Base-by-base conservation (phyloP, 2,329 filamentous ascomycete species). In the Cercospora sp. region DNA sequence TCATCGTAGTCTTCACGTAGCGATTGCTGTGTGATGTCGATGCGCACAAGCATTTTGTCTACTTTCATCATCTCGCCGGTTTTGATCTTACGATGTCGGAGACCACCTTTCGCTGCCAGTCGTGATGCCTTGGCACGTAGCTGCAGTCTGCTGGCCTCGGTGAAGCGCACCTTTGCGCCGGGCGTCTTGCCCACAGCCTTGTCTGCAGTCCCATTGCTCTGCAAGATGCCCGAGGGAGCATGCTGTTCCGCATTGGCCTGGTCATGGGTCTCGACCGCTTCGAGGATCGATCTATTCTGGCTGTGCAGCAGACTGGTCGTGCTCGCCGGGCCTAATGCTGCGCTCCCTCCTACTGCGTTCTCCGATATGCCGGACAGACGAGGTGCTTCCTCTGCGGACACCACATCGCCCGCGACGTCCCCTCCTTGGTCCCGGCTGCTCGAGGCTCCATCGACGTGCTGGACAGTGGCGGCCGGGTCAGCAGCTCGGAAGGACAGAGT, bases 1-100 rank as follows among this genome's bases (percentile, higher is more conserved):
- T 91, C 89, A 64, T 87, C 85, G 71, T 87, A 90, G 66, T 90
- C 87, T 6, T 85, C 82, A 0, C 87, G 84, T 3, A 84, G 67
- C n/a, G 79, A 80, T 70, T 84, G 82, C 48, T 81, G 73, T 48
- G 82, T 81, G 65, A 78, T 74, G 72, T 89, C 89, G 26, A 89
- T 83, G 23, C 87, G 83, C 20, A 90, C 85, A 23, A 91, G 83
- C 89, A 91, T 91, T 68, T 85, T 87, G 74, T 90, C 88, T 78
- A 89, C 88, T 77, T 90, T 90, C 66, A 90, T 80, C 62, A 90
- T 86, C 69, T 89, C 84, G 5, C 89, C 89, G 71, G 88, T 84
- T 60, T 81, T 80, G 55, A 81, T 75, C 68, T 79, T 80, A 63
- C 77, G 71, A 48, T 68, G 73, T 28, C 70, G 70, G 12, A 78